phyloP scores from a whole-genome alignment of 2,329 filamentous ascomycete species.

The Colletotrichum euphorbiae region DNA sequence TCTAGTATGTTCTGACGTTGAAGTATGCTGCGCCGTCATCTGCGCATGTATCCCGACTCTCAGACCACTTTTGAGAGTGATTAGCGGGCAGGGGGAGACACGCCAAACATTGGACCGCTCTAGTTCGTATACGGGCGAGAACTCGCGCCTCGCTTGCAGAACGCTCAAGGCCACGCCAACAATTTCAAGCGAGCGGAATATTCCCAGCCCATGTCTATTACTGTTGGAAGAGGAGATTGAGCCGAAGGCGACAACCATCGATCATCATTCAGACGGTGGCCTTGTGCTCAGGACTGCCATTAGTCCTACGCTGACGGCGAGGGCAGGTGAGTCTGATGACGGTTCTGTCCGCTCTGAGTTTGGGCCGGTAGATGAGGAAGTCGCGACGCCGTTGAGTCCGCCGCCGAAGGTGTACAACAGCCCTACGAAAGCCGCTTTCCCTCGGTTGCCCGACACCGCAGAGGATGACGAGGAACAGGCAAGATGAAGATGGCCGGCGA shows the following conservation, averaged over 20 bases:
- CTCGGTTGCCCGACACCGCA: not conserved
- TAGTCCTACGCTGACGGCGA: slow-evolving; percentile 17
- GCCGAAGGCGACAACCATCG: slow-evolving; percentile 1
- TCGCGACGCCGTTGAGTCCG: slow-evolving; percentile 32
- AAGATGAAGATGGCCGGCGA: no score
- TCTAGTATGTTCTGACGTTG: slow-evolving; percentile 26
- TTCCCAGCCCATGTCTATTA: not conserved
- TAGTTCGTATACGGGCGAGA: not conserved
- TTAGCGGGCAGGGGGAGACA: not conserved
- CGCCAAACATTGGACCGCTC: not conserved
- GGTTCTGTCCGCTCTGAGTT: slow-evolving; percentile 4
- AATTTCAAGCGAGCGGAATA: slow-evolving; percentile 23
- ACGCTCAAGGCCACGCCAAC: slow-evolving; percentile 13
- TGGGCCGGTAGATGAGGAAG: slow-evolving; percentile 11
- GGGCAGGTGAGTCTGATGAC: slow-evolving; percentile 26
- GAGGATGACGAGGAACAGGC: not conserved
- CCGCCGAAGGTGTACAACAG: slow-evolving; percentile 25
- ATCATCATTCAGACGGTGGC: not conserved
- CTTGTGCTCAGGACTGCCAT: not conserved
- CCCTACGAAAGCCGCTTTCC: slow-evolving; percentile 1
- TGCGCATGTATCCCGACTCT: slow-evolving; percentile 37
- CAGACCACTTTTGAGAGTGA: slow-evolving; percentile 14
- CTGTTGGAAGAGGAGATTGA: not conserved
- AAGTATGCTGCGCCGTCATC: slow-evolving; percentile 30
- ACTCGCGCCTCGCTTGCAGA: not conserved